These are phyloP conservation scores for Cladophialophora immunda DNA, from an alignment of 2,329 filamentous ascomycete species.

Conservation along the genomic window DNA sequence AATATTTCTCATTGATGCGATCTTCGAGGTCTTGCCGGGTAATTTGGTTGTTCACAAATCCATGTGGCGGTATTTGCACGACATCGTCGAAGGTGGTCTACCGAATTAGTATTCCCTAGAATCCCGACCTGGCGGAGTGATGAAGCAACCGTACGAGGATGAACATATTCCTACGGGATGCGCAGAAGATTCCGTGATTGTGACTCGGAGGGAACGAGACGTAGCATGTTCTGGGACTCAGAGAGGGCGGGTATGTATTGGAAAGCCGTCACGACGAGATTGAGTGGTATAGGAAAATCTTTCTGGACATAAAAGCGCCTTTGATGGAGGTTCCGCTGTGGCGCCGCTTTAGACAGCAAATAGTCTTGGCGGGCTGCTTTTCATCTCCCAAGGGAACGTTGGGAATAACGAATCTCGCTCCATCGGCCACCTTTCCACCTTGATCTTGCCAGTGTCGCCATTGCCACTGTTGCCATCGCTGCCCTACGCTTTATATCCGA, in stretches of 20 bases:
- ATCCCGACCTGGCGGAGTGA: neutral
- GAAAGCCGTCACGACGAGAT: neutral
- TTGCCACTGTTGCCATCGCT: neutral
- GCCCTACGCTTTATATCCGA: neutral
- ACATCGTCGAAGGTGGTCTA: constrained; percentile 94
- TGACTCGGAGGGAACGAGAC: neutral
- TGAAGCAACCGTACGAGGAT: constrained; percentile 39
- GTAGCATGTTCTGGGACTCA: constrained; percentile 21
- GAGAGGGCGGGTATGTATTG: neutral
- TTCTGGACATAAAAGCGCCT: neutral
- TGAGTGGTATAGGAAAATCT: neutral
- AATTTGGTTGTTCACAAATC: constrained; percentile 70
- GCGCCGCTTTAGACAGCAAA: neutral
- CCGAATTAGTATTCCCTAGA: constrained; percentile 19
- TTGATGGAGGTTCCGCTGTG: neutral
- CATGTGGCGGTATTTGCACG: constrained; percentile 87
- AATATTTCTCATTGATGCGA: constrained; percentile 96
- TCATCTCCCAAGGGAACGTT: neutral
- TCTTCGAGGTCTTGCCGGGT: constrained; percentile 89
- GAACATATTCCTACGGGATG: constrained; percentile 39
- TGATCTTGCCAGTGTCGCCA: neutral
- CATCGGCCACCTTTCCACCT: neutral
- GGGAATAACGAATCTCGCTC: neutral
- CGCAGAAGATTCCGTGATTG: neutral
- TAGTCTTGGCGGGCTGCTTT: neutral